Evolutionary conservation across 805 yeast genomes (phyloP).

Genomic region (Wickerhamomyces alni): DNA sequence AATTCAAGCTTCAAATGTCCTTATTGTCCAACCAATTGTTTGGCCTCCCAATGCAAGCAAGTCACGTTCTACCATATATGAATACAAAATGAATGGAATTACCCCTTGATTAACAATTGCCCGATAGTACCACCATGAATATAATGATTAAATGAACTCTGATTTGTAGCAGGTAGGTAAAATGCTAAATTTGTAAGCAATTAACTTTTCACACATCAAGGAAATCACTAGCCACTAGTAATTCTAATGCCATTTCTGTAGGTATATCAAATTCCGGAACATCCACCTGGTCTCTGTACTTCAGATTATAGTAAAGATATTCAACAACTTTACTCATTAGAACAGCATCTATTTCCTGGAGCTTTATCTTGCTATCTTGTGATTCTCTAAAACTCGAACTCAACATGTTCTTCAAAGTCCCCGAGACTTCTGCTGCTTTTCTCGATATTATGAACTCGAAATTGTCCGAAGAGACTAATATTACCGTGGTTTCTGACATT

Average conservation of each 20-base stretch:
- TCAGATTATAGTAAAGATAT: conserved; percentile 69
- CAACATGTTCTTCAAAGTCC: conserved; percentile 56
- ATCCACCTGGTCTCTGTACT: conserved; percentile 55
- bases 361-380: conserved; percentile 44
- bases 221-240: conserved; percentile 89
- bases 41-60: conserved; percentile 34
- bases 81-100: too few species aligned
- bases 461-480: conserved; percentile 69
- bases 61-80: conserved; percentile 34
- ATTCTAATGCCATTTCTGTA: conserved; percentile 87
- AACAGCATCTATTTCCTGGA: conserved; percentile 63
- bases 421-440: conserved; percentile 74
- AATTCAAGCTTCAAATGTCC: conserved; percentile 60
- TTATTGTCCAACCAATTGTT: conserved; percentile 54
- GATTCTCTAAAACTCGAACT: conserved; percentile 53
- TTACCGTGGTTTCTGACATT: conserved; percentile 34
- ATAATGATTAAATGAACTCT: too few species aligned
- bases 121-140: too few species aligned
- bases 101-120: too few species aligned
- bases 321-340: conserved; percentile 78
- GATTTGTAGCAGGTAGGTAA: too few species aligned
- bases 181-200: too few species aligned
- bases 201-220: conserved; percentile 45
- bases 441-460: conserved; percentile 53
- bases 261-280: conserved; percentile 89